Evolutionary conservation across 148 eudicot species (phyloP), one percentile per base, ranked within the genome.

Genomic region (Rhododendron simsii): DNA sequence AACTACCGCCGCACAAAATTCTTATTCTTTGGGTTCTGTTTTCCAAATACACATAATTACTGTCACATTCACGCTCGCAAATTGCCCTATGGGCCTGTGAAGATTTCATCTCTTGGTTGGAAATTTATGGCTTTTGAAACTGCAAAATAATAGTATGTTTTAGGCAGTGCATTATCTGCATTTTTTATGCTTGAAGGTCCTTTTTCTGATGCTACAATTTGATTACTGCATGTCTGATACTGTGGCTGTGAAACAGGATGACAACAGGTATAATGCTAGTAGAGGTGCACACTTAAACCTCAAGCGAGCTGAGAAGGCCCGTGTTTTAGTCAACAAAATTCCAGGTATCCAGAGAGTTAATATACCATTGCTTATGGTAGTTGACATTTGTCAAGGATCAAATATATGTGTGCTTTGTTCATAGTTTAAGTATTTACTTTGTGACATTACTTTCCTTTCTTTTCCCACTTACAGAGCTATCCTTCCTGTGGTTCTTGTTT

Each of bases 281-380:
- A 92, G 96, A 89, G 98, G 98, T 14, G 96, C 94, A 7, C 98
- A 94, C 88, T 89, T 94, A 44, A 92, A 83, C 75, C 87, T 94
- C 28, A 95, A 93, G 86, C 92, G 98, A 35, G 98, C 98, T 69
- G 98, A 94, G 86, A 93, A 91, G 78, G 95, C 95, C 28, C 95
- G 95, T 69, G 84, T 88, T 51, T 51, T 94, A 39, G 94, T 93
- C 86, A 91, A 81, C 88, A 95, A 94, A 89, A 89, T 95, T 87
- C 98, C 98, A 30, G 95, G 98, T 93, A 91, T 69, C 15, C 35
- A 28, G 71, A 63, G 26, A n/a, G 30, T 7, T 5, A 63, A 35
- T 30, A 75, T 21, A 13, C 74, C 30, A 30, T 13, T 35, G n/a
- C 37, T 86, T 33, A 39, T 74, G 69, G 48, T 50, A 33, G 53